Conservation (phyloP, 2,329 filamentous ascomycete species). For the Dothiorella sarmentorum region DNA sequence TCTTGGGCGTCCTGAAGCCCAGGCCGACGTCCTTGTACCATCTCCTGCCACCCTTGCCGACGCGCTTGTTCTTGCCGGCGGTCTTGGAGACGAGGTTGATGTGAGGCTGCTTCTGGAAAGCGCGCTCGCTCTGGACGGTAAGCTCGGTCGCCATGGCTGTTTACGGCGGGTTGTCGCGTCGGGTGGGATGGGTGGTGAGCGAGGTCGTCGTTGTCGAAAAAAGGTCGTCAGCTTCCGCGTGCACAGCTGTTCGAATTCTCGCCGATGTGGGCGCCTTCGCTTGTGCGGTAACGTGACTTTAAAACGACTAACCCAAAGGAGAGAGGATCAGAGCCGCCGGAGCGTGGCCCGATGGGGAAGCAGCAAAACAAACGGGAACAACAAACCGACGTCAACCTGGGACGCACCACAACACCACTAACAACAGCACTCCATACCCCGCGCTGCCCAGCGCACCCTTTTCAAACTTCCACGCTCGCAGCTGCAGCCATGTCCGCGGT, state of each 20-base stretch:
- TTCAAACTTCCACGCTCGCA: not conserved
- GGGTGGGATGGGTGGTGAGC: constrained; percentile 13
- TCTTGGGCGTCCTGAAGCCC: constrained; percentile 98
- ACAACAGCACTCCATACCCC: not conserved
- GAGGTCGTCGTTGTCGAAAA: constrained; percentile 18
- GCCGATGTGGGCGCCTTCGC: constrained; percentile 17
- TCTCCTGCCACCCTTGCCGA: constrained; percentile 90
- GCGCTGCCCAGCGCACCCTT: not conserved
- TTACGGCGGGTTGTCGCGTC: constrained; percentile 24
- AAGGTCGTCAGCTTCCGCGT: constrained; percentile 6
- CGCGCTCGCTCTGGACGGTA: constrained; percentile 96
- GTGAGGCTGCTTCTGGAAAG: constrained; percentile 99
- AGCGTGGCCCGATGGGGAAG: constrained; percentile 13
- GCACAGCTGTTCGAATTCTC: not conserved
- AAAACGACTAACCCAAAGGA: too few relatives aligned
- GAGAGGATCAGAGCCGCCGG: too few relatives aligned
- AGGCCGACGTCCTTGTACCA: constrained; percentile 99
- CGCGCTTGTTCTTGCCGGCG: constrained; percentile 72
- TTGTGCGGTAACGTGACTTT: constrained; percentile 10
- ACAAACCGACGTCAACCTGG: constrained; percentile 13
- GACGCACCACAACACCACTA: not conserved
- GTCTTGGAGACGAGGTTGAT: constrained; percentile 99
- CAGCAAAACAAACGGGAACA: constrained; percentile 17
- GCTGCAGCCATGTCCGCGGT: constrained; percentile 9
- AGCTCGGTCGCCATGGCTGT: constrained; percentile 45